phyloP scores from a whole-genome alignment of 2,329 filamentous ascomycete genomes.

The Pyricularia sp. region DNA sequence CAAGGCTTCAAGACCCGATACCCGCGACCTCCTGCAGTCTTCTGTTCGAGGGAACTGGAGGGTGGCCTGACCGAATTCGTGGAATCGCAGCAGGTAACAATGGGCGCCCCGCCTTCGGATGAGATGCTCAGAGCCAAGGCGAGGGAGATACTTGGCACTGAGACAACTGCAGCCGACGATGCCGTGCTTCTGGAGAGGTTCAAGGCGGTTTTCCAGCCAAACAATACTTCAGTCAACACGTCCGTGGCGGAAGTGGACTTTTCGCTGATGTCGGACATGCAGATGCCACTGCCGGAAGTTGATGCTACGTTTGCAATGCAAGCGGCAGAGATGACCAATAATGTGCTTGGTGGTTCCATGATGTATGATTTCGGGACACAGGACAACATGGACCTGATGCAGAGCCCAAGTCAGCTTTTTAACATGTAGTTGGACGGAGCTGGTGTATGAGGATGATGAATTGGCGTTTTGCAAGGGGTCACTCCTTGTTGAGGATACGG shows the following conservation, averaged over 20 bases:
- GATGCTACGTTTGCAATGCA: neutral
- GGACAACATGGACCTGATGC: slow-evolving; percentile 9
- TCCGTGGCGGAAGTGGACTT: neutral
- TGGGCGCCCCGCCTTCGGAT: slow-evolving; percentile 36
- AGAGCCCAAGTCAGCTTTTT: slow-evolving; percentile 4
- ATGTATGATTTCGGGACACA: slow-evolving; percentile 17
- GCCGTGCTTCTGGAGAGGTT: slow-evolving; percentile 42
- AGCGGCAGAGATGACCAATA: slow-evolving; percentile 8
- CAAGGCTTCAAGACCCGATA: slow-evolving; percentile 32
- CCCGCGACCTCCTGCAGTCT: slow-evolving; percentile 38
- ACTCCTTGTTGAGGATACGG: neutral
- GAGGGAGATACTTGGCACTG: slow-evolving; percentile 34
- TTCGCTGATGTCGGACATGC: neutral
- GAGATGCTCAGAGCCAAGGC: slow-evolving; percentile 35
- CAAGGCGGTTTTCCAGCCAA: slow-evolving; percentile 29
- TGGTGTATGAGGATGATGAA: neutral
- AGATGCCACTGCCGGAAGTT: neutral
- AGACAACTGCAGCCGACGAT: slow-evolving; percentile 46
- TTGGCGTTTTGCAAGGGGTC: no score
- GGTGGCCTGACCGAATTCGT: slow-evolving; percentile 41
- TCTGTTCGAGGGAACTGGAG: slow-evolving; percentile 51
- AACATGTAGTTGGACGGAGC: neutral
- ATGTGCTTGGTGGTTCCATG: slow-evolving; percentile 3
- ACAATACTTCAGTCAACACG: neutral
- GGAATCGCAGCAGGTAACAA: slow-evolving; percentile 24